Evolutionary conservation across 2,329 filamentous ascomycete species (phyloP).

Genomic region (Microascus cirrosus): DNA sequence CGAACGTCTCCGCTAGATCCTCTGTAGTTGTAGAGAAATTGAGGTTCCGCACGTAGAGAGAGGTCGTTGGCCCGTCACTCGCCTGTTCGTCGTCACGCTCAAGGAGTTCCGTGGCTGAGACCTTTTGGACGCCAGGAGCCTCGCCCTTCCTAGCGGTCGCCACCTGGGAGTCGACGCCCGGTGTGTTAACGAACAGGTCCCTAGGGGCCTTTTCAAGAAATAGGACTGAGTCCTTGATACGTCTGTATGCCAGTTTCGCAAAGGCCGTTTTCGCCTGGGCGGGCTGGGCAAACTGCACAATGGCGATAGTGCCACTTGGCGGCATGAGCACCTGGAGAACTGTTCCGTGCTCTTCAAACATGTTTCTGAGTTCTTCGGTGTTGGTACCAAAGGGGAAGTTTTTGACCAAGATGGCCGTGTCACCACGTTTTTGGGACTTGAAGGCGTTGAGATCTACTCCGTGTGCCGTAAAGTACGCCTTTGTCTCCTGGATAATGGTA

Average conservation of each 20-base stretch:
- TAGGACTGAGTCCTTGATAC: conserved; percentile 80
- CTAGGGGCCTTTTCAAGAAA: conserved; percentile 91
- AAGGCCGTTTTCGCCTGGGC: conserved; percentile 78
- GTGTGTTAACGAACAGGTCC: conserved; percentile 51
- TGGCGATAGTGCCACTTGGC: conserved; percentile 83
- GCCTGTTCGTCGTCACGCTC: conserved; percentile 42
- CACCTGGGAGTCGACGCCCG: conserved; percentile 12
- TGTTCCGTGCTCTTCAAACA: conserved; percentile 80
- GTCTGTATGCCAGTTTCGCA: conserved; percentile 73
- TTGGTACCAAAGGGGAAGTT: conserved; percentile 84
- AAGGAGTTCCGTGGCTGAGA: conserved; percentile 59
- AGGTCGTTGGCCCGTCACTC: conserved; percentile 53
- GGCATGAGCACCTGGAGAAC: conserved; percentile 81
- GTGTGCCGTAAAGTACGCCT: conserved; percentile 77
- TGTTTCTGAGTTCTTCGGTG: conserved; percentile 62
- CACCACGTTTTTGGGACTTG: conserved; percentile 72
- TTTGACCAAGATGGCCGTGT: conserved; percentile 82
- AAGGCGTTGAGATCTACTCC: conserved; percentile 90
- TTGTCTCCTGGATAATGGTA: conserved; percentile 90
- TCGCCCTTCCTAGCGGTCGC: conserved; percentile 20
- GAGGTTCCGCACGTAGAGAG: conserved; percentile 86
- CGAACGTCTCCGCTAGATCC: conserved; percentile 66
- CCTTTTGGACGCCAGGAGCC: conserved; percentile 41
- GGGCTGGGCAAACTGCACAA: conserved; percentile 75
- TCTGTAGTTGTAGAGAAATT: conserved; percentile 81